Evolutionary conservation across 2,329 filamentous ascomycete genomes (phyloP), one percentile per base, ranked within the genome.

Genomic region (Penicillium italicum): DNA sequence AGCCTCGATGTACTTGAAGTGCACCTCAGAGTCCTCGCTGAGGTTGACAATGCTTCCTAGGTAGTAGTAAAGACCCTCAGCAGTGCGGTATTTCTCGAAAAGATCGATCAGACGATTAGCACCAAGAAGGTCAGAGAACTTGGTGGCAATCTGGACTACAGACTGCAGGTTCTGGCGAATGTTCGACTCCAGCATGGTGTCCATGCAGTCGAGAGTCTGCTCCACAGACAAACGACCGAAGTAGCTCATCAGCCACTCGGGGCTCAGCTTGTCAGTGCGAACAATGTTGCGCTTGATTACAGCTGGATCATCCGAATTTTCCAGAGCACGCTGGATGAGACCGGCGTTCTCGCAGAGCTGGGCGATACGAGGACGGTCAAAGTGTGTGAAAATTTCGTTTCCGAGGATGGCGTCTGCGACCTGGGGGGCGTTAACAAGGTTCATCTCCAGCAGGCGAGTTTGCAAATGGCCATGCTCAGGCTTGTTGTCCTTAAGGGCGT

Each of bases 1-100:
- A 53, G 94, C 91, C 77, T 99, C 93, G 57, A 99, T 96, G 76
- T 99, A 99, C 82, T 99, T 99, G 86, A 97, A 99, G 72, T 94
- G 89, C 30, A 99, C 94, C 71, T 99, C 94, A 22, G 89, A 83
- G 67, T 97, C 94, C 74, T 97, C 91, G 55, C 90, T 96, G 45
- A 99, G 81, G 73, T 99, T 99, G 76, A 99, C 93, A 65, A 99
- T 95, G 72, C 92, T 96, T 59, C 94, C 94, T 16, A 99, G 85
- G 77, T 97, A 99, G 80, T 96, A 97, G 83, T 94, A 99, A 5
- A 99, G 85, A 72, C 94, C 94, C 75, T 99, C 94, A 4, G 91
- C 87, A 34, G 94, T 97, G 75, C 94, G 92, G 79, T 97, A 97
- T 80, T 96, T 97, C 79, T 99, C 94, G 49, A 99, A 88, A 7